Evolutionary conservation across 805 yeast genomes (phyloP).

Genomic region (Lipomyces oligophaga): DNA sequence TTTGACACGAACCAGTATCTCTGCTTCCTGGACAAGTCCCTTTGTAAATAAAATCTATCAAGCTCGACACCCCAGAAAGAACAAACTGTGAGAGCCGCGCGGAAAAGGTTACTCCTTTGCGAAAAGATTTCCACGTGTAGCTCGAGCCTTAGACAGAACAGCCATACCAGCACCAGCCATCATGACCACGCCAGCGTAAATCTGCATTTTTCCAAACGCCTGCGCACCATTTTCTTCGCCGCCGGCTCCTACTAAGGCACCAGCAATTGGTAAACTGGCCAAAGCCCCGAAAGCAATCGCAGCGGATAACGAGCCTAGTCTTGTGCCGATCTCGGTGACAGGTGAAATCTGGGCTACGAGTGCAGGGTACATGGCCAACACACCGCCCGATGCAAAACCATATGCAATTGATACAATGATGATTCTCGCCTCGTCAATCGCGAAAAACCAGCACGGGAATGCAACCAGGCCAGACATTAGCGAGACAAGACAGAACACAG

Average conservation of each 20-base stretch:
- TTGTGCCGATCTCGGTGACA: constrained; percentile 34
- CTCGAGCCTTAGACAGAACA: constrained; percentile 18
- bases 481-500: constrained; percentile 38
- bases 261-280: constrained; percentile 37
- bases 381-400: constrained; percentile 39
- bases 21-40: too few species aligned
- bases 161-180: constrained; percentile 26
- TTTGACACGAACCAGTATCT: too few species aligned
- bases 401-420: constrained; percentile 34
- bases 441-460: constrained; percentile 29
- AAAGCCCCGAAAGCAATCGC: constrained; percentile 51
- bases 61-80: too few species aligned
- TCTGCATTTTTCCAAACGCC: constrained; percentile 23
- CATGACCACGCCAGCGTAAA: constrained; percentile 29
- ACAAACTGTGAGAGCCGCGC: too few species aligned
- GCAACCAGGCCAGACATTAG: constrained; percentile 35
- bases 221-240: constrained; percentile 9
- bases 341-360: constrained; percentile 35
- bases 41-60: too few species aligned
- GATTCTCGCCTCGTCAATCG: constrained; percentile 9
- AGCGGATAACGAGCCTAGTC: constrained; percentile 61
- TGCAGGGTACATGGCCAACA: constrained; percentile 38
- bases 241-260: constrained; percentile 27
- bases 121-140: constrained; percentile 21
- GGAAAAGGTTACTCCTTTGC: constrained; percentile 14